Percentiles rank a stretch among this genome's conserved stretches.
Evolutionary conservation across 2,329 filamentous ascomycete genomes (phyloP).

Genomic region (Cytospora leucostoma): DNA sequence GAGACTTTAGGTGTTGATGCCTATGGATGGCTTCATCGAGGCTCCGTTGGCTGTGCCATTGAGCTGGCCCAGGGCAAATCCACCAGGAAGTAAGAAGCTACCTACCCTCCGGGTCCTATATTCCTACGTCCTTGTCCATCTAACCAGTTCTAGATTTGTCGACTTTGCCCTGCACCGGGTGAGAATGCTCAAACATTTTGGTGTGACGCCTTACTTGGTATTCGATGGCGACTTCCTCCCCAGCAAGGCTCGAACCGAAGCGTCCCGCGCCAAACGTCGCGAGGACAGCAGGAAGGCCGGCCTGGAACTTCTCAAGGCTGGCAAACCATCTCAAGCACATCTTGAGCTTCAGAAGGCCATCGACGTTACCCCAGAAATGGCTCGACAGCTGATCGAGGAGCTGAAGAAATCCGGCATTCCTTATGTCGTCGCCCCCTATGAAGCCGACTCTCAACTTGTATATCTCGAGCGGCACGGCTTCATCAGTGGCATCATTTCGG

Average conservation of each 20-base stretch:
- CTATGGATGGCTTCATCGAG: slow-evolving; percentile 97
- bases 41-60: slow-evolving; percentile 84
- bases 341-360: slow-evolving; percentile 91
- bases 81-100: slow-evolving; percentile 70
- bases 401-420: slow-evolving; percentile 77
- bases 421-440: slow-evolving; percentile 94
- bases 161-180: slow-evolving; percentile 89
- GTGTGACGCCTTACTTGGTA: slow-evolving; percentile 89
- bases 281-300: slow-evolving; percentile 76
- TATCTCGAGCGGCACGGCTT: slow-evolving; percentile 87
- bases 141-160: slow-evolving; percentile 66
- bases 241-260: slow-evolving; percentile 87
- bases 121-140: not conserved
- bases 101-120: not conserved
- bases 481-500: slow-evolving; percentile 86
- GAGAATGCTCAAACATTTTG: slow-evolving; percentile 91
- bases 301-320: slow-evolving; percentile 76
- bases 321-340: slow-evolving; percentile 78
- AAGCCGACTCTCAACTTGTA: slow-evolving; percentile 94
- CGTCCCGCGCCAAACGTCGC: slow-evolving; percentile 71
- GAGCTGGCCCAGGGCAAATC: slow-evolving; percentile 88
- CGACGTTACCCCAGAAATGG: slow-evolving; percentile 96
- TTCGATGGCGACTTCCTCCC: slow-evolving; percentile 96
- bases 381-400: slow-evolving; percentile 85
- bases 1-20: slow-evolving; percentile 93